Conservation (phyloP, 805 yeast genomes). For the Priceomyces melissophilus region DNA sequence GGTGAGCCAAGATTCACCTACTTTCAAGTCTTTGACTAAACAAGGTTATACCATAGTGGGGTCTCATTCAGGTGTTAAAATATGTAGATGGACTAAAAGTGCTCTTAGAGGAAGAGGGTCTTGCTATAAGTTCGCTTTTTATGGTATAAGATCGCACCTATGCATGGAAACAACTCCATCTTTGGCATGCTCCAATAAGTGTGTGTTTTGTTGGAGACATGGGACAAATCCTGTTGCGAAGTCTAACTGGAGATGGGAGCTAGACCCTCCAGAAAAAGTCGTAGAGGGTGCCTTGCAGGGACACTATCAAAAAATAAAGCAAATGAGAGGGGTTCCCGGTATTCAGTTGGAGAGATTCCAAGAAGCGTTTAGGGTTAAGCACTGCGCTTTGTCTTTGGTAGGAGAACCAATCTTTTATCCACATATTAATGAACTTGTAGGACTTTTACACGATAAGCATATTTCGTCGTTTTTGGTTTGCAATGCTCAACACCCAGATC, state of each 20-base stretch:
- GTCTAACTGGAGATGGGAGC: slow-evolving; percentile 90
- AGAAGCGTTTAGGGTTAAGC: slow-evolving; percentile 84
- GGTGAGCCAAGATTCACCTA: slow-evolving; percentile 89
- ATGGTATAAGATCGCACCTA: slow-evolving; percentile 84
- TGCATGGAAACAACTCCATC: slow-evolving; percentile 97
- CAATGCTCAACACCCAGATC: slow-evolving; percentile 94
- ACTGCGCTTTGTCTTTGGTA: slow-evolving; percentile 88
- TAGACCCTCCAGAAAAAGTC: slow-evolving; percentile 82
- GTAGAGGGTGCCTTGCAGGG: slow-evolving; percentile 83
- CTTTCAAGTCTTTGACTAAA: slow-evolving; percentile 81
- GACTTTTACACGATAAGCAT: slow-evolving; percentile 71
- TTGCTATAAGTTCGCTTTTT: slow-evolving; percentile 88
- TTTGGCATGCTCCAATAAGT: slow-evolving; percentile 87
- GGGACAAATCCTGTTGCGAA: slow-evolving; percentile 97
- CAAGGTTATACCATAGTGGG: slow-evolving; percentile 95
- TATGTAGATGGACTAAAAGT: slow-evolving; percentile 94
- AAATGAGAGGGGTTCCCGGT: slow-evolving; percentile 95
- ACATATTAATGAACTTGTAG: slow-evolving; percentile 78
- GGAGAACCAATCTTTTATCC: slow-evolving; percentile 97
- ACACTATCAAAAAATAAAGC: slow-evolving; percentile 88
- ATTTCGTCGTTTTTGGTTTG: slow-evolving; percentile 89
- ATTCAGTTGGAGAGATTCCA: slow-evolving; percentile 85
- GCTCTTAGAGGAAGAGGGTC: slow-evolving; percentile 93
- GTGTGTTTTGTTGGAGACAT: slow-evolving; percentile 97
- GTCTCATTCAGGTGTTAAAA: slow-evolving; percentile 90